Base-by-base conservation (phyloP, 2,329 filamentous ascomycete genomes). In the Aspergillus terreus region DNA sequence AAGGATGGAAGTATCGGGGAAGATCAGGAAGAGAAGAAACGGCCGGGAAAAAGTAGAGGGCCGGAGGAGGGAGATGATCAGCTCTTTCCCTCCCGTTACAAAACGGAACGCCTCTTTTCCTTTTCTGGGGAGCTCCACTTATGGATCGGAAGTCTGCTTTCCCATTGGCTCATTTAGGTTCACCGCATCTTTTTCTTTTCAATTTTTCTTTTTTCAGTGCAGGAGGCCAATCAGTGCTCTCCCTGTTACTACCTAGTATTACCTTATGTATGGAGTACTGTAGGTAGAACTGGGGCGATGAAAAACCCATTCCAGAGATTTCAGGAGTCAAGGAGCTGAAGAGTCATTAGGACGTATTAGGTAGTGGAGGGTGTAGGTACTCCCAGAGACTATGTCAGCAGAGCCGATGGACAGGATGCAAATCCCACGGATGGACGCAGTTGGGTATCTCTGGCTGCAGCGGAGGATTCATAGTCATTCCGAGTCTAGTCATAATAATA, bases 131-230 rank as follows among this genome's bases (percentile, higher is more conserved):
- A 56, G 58, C 60, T 55, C 49, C 60, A 57, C 58, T 63, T 67
- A 23, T 23, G 23, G 23, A 23, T 23, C 23, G 4, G 6, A 5
- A 6, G 4, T 23, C 2, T 5, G 23, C 23, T 23, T 67, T 63
- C 27, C 53, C 45, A 68, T 69, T 69, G 58, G 66, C 45, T 55
- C 57, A 51, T 47, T 30, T 30, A 41, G 50, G 56, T 58, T 70
- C 65, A 70, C 67, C 67, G 67, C 66, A 65, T 67, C 56, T 67
- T 68, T 53, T 50, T 54, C 49, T 54, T 50, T 44, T 53, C 46
- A 23, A 23, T 23, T 23, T 23, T 23, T 23, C 23, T 6, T 6
- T 23, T 23, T 23, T 46, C 35, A 53, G 21, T 41, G 32, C 42
- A 23, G 17, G 40, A 46, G 41, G 19, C 56, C 56, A 57, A 57